Base-by-base conservation (phyloP, 257 asterid genomes). In the Primulina tabacum region DNA sequence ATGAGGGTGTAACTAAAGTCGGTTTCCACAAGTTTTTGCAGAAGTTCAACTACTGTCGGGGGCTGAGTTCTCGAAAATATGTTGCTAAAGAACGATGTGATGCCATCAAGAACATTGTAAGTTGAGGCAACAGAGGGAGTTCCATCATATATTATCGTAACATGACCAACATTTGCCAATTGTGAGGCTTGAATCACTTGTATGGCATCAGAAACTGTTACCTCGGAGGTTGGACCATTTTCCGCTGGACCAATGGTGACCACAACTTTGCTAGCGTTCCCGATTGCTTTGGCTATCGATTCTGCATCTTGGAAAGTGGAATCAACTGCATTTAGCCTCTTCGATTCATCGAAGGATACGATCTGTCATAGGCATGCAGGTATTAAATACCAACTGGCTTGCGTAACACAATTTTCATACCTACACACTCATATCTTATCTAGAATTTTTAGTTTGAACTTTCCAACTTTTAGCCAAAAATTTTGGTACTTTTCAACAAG, bases 181-280 rank as follows among this genome's bases (percentile, higher is more conserved):
- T 90, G 78, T 7, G 97, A 95, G 24, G 96, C 97, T 73, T 85
- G 79, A 28, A 93, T 79, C 50, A 93, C 95, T 85, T 80, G 88
- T 77, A 93, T 71, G 47, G 97, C 99, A 55, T 93, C 91, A 6
- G 82, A n/a, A 3, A 78, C 64, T 64, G 94, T 79, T 62, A 90
- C 96, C 81, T 79, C 84, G 16, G 81, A 60, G 12, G 73, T 75
- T 0, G 92, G 90, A 30, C 96, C 96, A n/a, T 90, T 77, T 84
- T 93, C 99, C 7, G 67, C 74, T 3, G 83, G 80, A 34, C 97
- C 92, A 35, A 93, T 81, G 9, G 97, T 89, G 47, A 93, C 92
- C 2, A 93, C 99, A 4, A 93, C 96, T 84, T 93, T 93, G 87
- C 92, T 80, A 38, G 99, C 97, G 38, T 82, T 93, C 58, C 99